Evolutionary conservation across 1,284 basidiomycete species (phyloP), one percentile per base, ranked within the genome.

Genomic region (Irpex sp.): DNA sequence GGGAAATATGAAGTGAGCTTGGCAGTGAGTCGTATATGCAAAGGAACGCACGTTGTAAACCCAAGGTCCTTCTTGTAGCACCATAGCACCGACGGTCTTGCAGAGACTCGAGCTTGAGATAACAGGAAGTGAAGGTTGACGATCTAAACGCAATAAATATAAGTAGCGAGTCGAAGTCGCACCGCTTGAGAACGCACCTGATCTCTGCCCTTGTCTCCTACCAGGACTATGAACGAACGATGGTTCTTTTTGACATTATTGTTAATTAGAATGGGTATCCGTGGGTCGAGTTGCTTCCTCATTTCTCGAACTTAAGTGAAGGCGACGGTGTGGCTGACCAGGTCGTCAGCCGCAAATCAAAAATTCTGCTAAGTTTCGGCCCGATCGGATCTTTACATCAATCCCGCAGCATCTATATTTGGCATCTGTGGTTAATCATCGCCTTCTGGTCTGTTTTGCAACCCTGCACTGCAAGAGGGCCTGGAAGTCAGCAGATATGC

Each of bases 21-120:
- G 0, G 47, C 39, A 21, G 16, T 4, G 19, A 51, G 21, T 19
- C 42, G 16, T 3, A 39, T 16, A 14, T 42, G 1, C 18, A 28
- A 5, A 52, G 8, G 19, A 19, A 28, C 8, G 65, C 69, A 91
- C 91, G 85, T 94, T 2, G 93, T 95, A 70, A 98, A 98, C 0
- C 94, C 94, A 0, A 98, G 81, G 47, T 97, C 95, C 74, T 97
- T 97, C 79, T 96, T 97, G 80, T 98, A 98, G 70, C 94, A 96
- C 95, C 95, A 98, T 64, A 97, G 76, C 0, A 98, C 95, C 16
- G 90, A 94, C 1, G 95, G 95, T 19, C 95, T 81, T 3, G 93
- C 91, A 35, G 92, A 92, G 0, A 95, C 87, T 48, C 93, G 82
- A 14, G 94, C 90, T 82, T 97, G 94, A 0, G 93, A 94, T 16